Base-by-base conservation (phyloP, 345 rosid genomes). In the Sisymbrium altissimum region DNA sequence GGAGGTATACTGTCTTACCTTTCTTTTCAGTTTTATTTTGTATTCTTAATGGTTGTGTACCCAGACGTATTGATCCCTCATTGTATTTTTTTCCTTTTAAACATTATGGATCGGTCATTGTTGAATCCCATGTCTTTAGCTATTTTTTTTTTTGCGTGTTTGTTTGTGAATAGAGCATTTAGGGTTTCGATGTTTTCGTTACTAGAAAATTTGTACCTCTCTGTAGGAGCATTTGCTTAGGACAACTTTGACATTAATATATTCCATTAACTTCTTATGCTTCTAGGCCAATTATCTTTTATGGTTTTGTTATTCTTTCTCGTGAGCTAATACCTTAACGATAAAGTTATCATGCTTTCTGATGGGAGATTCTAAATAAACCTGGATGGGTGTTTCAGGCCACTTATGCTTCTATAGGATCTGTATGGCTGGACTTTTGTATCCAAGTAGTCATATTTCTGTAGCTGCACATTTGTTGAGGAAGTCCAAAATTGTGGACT, bases 1-100 rank as follows among this genome's bases (percentile, higher is more conserved):
- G 99, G 21, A 50, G 55, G 55, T 50, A 21, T 6, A 50, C 3
- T 13, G 10, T 5, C 53, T 46, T 46, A 23, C 52, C 52, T 46
- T 10, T 1, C 52, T 46, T 46, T 46, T 25, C 53, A 7, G 2
- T 18, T 46, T 21, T 9, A 9, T 8, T 46, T 21, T 46, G 52
- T 17, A 17, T 46, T 46, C 7, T 19, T 1, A 46, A 9, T 46
- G 5, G 53, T 21, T 46, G 9, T 46, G 8, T 8, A 46, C 38
- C 3, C 5, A 23, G 11, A 11, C 55, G 4, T 50, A 4, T 23
- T 50, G 55, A 49, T 21, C 55, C 21, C 23, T 10, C 33, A 49
- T 46, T 43, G 1, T 12, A 8, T 18, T 19, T 59, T 67, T 5
- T 44, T 32, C 50, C 17, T 36, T 41, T 11, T 9, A 17, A 32